Evolutionary conservation across 176 grass and related monocot species (phyloP), one percentile per base, ranked within the genome.

Genomic region (Phoenix dactylifera): DNA sequence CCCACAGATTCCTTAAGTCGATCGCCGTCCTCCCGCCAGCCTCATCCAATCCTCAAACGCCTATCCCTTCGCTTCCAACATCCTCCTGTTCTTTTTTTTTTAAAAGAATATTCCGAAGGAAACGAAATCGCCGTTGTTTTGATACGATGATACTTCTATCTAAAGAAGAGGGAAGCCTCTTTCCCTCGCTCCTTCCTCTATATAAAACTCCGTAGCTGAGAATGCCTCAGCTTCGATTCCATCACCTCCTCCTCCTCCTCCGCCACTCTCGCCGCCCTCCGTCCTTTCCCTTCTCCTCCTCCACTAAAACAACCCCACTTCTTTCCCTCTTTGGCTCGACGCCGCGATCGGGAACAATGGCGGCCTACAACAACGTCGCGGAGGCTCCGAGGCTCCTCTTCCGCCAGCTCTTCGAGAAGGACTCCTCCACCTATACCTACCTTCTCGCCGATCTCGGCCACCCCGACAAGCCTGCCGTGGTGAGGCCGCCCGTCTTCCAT

Each of bases 401-500:
- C 52, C 75, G 93, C 65, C 93, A 97, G 68, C 76, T 97, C 25
- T 97, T 97, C 73, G 93, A 97, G 87, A 80, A 91, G 79, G 93
- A 92, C 74, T 91, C 87, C 58, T 75, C 55, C 65, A 97, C 93
- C 2, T 97, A 97, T 69, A 97, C 93, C 50, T 97, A 97, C 71
- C 87, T 97, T 62, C 82, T 97, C 69, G 93, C 93, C 32, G 93
- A 97, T 73, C 50, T 91, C n/a, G 54, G 59, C 29, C 84, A 85
- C 53, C 78, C 84, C 19, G 87, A 88, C 17, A 97, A 80, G 53
- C 87, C 87, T 18, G 93, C 93, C 24, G 79, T 97, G 87, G 93
- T 97, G 75, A 84, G 73, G 74, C 17, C 4, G 1, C 22, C 63
- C 7, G 35, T 12, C 35, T 12, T 44, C 10, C 9, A 44, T 12